These are phyloP conservation scores for Annulohypoxylon stygium DNA, from an alignment of 495 filamentous ascomycete genomes.

Conservation along the genomic window DNA sequence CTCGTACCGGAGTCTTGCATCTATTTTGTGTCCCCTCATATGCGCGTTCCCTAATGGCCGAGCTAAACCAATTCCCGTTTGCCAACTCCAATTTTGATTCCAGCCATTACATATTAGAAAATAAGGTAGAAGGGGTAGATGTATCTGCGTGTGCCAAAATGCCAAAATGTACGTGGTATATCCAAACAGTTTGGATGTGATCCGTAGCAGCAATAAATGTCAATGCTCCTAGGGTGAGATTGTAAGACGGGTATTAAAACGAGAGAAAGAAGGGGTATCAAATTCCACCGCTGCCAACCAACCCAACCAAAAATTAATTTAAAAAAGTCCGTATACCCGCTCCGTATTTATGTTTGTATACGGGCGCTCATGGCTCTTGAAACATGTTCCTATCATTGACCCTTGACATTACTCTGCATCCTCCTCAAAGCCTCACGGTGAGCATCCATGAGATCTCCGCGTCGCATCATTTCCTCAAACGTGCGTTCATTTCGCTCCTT, in stretches of 20 bases:
- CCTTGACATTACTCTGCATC: slow-evolving; percentile 82
- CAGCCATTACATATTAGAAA: slow-evolving; percentile 43
- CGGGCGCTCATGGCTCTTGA: slow-evolving; percentile 28
- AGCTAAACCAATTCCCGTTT: slow-evolving; percentile 8
- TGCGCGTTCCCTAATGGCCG: slow-evolving; percentile 27
- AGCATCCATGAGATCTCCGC: slow-evolving; percentile 77
- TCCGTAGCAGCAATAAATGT: neutral
- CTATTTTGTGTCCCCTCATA: slow-evolving; percentile 35
- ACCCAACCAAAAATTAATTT: neutral
- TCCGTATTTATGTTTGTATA: slow-evolving; percentile 17
- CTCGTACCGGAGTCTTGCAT: slow-evolving; percentile 16
- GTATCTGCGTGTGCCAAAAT: neutral
- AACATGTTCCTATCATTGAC: slow-evolving; percentile 37
- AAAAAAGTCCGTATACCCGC: slow-evolving; percentile 29
- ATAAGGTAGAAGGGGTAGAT: slow-evolving; percentile 18
- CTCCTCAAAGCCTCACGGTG: slow-evolving; percentile 85
- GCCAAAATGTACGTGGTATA: slow-evolving; percentile 5
- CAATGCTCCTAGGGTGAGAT: neutral
- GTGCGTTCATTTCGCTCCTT: slow-evolving; percentile 64
- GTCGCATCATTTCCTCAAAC: slow-evolving; percentile 82
- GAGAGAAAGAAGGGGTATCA: slow-evolving; percentile 48
- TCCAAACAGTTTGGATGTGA: neutral
- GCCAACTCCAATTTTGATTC: slow-evolving; percentile 13
- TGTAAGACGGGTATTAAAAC: slow-evolving; percentile 14
- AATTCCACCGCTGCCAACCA: slow-evolving; percentile 27